Evolutionary conservation across 208 protist genomes (phyloP).

Genomic region (Trypanosoma avium): DNA sequence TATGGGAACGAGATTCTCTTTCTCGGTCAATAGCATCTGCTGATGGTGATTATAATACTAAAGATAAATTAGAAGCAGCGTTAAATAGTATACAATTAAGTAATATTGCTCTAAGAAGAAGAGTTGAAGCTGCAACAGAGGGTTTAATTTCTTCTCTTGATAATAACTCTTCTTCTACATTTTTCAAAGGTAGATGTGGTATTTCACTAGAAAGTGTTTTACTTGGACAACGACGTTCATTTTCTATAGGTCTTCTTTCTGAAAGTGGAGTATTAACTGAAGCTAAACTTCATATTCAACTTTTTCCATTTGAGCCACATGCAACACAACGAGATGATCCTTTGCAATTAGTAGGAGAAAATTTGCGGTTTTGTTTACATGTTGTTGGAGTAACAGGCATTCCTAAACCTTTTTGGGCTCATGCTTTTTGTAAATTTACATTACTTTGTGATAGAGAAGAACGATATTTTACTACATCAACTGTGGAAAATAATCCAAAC

Average conservation of each 20-base stretch:
- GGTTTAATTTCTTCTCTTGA: constrained; percentile 44
- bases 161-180: constrained; percentile 44
- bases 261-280: constrained; percentile 44
- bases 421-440: constrained; percentile 65
- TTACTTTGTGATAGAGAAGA: constrained; percentile 57
- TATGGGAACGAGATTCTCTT: constrained; percentile 53
- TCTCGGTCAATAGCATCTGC: constrained; percentile 32
- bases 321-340: constrained; percentile 22
- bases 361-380: constrained; percentile 63
- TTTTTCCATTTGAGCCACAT: constrained; percentile 44
- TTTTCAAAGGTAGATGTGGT: constrained; percentile 64
- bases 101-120: constrained; percentile 58
- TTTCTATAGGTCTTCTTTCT: constrained; percentile 36
- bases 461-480: constrained; percentile 61
- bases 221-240: constrained; percentile 35
- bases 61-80: constrained; percentile 30
- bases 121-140: constrained; percentile 48
- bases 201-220: constrained; percentile 57
- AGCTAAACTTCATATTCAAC: constrained; percentile 48
- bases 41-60: constrained; percentile 8
- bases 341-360: constrained; percentile 38
- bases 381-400: constrained; percentile 64
- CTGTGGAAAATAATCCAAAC: constrained; percentile 34
- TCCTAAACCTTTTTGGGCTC: constrained; percentile 34
- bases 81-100: constrained; percentile 45